Evolutionary conservation across 148 eudicot species (phyloP).

Genomic region (Arctostaphylos glauca): DNA sequence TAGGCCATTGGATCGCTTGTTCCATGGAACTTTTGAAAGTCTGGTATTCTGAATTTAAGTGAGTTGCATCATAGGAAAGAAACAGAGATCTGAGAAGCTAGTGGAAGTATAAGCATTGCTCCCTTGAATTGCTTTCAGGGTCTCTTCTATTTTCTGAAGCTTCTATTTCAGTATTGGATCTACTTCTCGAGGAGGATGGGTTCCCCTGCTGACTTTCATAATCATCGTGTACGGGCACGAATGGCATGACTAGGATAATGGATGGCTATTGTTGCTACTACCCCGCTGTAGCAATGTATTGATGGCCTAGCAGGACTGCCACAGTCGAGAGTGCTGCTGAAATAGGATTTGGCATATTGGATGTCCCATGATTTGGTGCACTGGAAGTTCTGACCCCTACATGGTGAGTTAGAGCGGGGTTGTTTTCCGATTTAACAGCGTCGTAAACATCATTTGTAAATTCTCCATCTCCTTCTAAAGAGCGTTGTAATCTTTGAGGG

Average conservation of each 20-base stretch:
- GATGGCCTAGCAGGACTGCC: neutral
- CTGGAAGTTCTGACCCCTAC: neutral
- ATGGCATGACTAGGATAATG: neutral
- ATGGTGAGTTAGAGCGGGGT: neutral
- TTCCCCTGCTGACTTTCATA: neutral
- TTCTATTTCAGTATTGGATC: fast-evolving
- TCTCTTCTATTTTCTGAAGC: neutral
- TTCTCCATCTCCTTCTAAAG: neutral
- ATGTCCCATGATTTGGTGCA: too few species aligned
- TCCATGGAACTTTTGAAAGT: neutral
- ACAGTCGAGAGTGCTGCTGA: neutral
- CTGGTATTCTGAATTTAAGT: neutral
- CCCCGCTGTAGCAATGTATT: neutral
- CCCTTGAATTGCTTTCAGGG: neutral
- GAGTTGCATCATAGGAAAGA: neutral
- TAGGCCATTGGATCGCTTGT: neutral
- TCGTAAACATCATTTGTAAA: neutral
- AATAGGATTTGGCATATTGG: neutral
- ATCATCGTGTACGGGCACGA: neutral
- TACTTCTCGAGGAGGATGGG: neutral
- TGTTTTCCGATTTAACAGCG: too few species aligned
- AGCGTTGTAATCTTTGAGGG: neutral
- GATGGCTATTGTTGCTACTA: too few species aligned
- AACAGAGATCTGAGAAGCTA: too few species aligned
- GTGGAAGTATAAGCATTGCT: neutral